Evolutionary conservation across 169 alveolate species (phyloP).

Genomic region (Plasmodium sp.): DNA sequence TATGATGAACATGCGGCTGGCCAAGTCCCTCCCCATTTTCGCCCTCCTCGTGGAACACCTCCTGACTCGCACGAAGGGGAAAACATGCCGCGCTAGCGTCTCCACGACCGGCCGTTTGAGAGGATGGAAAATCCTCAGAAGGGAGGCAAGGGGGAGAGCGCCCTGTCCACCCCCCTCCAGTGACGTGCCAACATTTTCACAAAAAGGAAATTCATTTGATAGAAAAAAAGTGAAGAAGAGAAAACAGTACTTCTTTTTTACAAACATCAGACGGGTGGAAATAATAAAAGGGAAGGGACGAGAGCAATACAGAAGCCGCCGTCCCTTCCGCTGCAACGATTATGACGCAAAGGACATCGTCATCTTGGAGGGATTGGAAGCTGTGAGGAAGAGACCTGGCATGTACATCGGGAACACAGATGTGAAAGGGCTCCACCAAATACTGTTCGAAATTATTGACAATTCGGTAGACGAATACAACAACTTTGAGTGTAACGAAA

Average conservation of each 20-base stretch:
- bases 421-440: conserved; percentile 85
- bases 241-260: background rate
- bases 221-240: background rate
- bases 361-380: conserved; percentile 88
- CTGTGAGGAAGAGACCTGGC: conserved; percentile 90
- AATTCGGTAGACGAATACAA: conserved; percentile 88
- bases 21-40: background rate
- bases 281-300: background rate
- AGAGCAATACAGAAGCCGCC: background rate
- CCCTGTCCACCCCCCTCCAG: background rate
- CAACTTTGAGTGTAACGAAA: conserved; percentile 82
- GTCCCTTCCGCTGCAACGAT: conserved; percentile 22
- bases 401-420: conserved; percentile 90
- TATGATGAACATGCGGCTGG: background rate
- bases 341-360: conserved; percentile 85
- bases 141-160: background rate
- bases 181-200: background rate
- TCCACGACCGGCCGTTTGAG: background rate
- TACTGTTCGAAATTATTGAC: conserved; percentile 86
- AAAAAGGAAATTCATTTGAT: background rate
- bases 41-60: background rate
- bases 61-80: background rate
- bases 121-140: background rate
- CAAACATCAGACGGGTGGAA: background rate
- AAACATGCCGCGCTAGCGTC: background rate